Evolutionary conservation across 2,329 filamentous ascomycete species (phyloP).

Genomic region (Beauveria medogensis): DNA sequence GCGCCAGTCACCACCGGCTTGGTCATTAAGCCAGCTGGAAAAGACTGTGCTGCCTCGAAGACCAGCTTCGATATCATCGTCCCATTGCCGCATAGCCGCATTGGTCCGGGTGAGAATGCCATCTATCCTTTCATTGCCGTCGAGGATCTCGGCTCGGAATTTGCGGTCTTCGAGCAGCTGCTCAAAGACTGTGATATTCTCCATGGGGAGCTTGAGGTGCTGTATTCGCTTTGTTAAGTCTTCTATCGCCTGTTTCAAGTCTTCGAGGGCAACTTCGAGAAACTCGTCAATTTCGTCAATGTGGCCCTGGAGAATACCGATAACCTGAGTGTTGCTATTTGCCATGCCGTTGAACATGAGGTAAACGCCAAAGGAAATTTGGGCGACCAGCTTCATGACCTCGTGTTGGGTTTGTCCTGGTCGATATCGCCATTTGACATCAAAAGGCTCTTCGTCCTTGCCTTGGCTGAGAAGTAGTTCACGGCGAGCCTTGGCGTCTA

Average conservation of each 20-base stretch:
- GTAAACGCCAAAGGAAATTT: slow-evolving; percentile 91
- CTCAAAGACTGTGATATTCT: slow-evolving; percentile 76
- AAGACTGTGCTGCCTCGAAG: slow-evolving; percentile 69
- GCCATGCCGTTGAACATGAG: slow-evolving; percentile 77
- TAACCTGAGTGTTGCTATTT: slow-evolving; percentile 80
- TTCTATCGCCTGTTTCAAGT: slow-evolving; percentile 67
- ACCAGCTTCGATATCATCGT: slow-evolving; percentile 73
- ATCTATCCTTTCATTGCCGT: slow-evolving; percentile 85
- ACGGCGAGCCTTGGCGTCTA: slow-evolving; percentile 54
- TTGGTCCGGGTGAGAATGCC: slow-evolving; percentile 78
- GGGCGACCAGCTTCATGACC: slow-evolving; percentile 79
- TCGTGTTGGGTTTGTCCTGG: slow-evolving; percentile 75
- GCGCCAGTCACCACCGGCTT: slow-evolving; percentile 54
- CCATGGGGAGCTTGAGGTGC: slow-evolving; percentile 73
- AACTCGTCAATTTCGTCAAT: slow-evolving; percentile 93
- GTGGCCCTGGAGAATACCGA: slow-evolving; percentile 81
- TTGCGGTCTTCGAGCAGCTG: slow-evolving; percentile 76
- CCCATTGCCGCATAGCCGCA: slow-evolving; percentile 63
- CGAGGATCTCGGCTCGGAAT: slow-evolving; percentile 75
- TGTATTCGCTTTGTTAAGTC: slow-evolving; percentile 77
- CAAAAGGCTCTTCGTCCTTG: slow-evolving; percentile 62
- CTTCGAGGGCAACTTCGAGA: slow-evolving; percentile 75
- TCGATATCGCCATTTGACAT: slow-evolving; percentile 67
- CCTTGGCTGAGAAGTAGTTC: slow-evolving; percentile 60
- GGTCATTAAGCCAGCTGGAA: slow-evolving; percentile 61